Evolutionary conservation across 2,329 filamentous ascomycete genomes (phyloP).

Genomic region (Calonectria pteridis): DNA sequence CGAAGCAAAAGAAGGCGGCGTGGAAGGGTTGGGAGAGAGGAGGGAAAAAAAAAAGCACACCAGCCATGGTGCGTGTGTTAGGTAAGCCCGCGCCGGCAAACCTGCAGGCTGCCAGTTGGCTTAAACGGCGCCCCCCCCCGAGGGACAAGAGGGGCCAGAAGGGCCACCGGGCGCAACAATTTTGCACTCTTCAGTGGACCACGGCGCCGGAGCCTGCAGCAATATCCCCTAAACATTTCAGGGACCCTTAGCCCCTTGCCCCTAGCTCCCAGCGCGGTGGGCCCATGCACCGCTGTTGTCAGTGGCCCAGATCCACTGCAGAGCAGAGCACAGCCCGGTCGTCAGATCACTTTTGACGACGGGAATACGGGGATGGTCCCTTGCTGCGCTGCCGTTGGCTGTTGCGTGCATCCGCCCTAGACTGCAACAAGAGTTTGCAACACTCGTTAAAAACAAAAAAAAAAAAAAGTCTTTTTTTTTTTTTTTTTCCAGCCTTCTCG

Average conservation of each 20-base stretch:
- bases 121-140: conserved; percentile 1
- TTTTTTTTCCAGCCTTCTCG: background rate
- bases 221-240: conserved; percentile 8
- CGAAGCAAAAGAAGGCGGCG: conserved; percentile 43
- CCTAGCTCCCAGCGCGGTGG: conserved; percentile 10
- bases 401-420: background rate
- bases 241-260: conserved; percentile 11
- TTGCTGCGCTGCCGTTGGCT: background rate
- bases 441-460: background rate
- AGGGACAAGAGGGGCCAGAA: background rate
- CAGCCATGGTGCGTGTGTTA: background rate
- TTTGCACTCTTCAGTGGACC: conserved; percentile 9
- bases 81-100: background rate
- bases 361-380: conserved; percentile 9
- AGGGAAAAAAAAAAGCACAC: conserved; percentile 21
- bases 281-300: conserved; percentile 1
- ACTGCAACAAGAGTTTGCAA: background rate
- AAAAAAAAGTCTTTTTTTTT: background rate
- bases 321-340: conserved; percentile 22
- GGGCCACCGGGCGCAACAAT: background rate
- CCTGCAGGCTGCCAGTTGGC: conserved; percentile 11
- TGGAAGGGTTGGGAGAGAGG: conserved; percentile 31
- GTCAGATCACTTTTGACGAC: conserved; percentile 7
- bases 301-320: conserved; percentile 1
- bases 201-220: background rate